Evolutionary conservation across 2,329 filamentous ascomycete genomes (phyloP).

Genomic region (Acephala macrosclerotiorum): DNA sequence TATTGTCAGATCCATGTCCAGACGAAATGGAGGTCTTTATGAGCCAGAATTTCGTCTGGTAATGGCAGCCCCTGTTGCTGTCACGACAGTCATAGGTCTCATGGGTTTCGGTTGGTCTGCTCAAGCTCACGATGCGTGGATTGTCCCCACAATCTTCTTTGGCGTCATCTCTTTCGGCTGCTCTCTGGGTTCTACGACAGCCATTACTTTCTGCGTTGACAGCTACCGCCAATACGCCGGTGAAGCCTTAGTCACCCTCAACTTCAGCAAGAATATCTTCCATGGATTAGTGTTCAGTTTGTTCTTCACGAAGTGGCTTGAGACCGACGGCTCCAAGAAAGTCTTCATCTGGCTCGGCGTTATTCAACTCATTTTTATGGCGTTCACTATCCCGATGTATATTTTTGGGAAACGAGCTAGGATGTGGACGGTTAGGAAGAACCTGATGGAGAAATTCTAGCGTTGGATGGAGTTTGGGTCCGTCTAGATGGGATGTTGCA

Average conservation of each 20-base stretch:
- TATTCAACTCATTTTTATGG: constrained; percentile 80
- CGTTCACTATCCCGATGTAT: constrained; percentile 88
- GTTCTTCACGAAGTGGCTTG: constrained; percentile 87
- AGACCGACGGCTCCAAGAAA: constrained; percentile 73
- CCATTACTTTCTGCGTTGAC: constrained; percentile 94
- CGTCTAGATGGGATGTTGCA: constrained; percentile 1
- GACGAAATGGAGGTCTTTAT: constrained; percentile 90
- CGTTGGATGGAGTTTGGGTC: background rate
- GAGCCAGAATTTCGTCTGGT: constrained; percentile 92
- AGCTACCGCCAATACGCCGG: constrained; percentile 93
- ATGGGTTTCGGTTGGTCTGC: constrained; percentile 98
- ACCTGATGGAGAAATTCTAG: constrained; percentile 80
- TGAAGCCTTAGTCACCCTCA: constrained; percentile 91
- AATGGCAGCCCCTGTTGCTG: constrained; percentile 81
- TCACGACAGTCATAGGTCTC: constrained; percentile 83
- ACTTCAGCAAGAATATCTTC: constrained; percentile 93
- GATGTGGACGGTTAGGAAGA: constrained; percentile 93
- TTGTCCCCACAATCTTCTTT: constrained; percentile 93
- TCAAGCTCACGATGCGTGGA: constrained; percentile 77
- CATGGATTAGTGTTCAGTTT: constrained; percentile 89
- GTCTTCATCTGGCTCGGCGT: constrained; percentile 86
- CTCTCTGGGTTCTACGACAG: constrained; percentile 85
- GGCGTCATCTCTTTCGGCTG: constrained; percentile 93
- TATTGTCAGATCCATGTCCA: constrained; percentile 82
- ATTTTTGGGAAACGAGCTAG: constrained; percentile 89